Base-by-base conservation (phyloP, 768 basidiomycete species). In the Russula vinacea region DNA sequence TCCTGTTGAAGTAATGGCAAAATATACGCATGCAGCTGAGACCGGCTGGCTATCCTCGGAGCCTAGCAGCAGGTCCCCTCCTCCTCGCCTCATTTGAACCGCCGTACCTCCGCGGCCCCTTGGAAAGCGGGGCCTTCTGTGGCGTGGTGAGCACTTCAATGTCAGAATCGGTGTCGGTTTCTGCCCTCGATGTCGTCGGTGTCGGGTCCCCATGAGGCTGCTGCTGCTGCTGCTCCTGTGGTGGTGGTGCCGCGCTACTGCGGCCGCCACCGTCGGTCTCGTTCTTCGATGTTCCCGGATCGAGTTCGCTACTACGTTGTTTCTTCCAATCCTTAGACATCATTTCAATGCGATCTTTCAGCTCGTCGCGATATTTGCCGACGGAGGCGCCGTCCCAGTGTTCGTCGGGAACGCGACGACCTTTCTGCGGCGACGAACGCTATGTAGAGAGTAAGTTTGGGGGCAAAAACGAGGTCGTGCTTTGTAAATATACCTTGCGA, bases 401-500 rank as follows among this genome's bases (percentile, higher is more conserved):
- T 35, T 68, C 66, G 29, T 68, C 58, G 13, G 57, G 55, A 29
- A 11, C 49, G 4, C 51, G 26, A 44, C 58, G 58, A 44, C 52
- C 56, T 50, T 67, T 63, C 45, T 40, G 58, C 9, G 54, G 35
- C 14, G 58, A 60, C 22, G 58, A 45, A 42, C 65, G 52, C 59
- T 57, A 54, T 35, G 22, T 44, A 35, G 26, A 14, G 56, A 7
- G 22, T 45, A 29, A 56, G 37, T n/a, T n/a, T 39, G 16, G 56
- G 33, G 17, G 10, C 11, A 14, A 9, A 13, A 10, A 13, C 5
- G 13, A 24, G 4, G 22, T 35, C 4, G 33, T 42, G 22, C 24
- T 35, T 37, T 3, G 24, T 5, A 4, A 19, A 62, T 56, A 16
- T 50, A 53, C 69, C 81, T 81, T 65, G 62, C 75, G 74, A 49